Evolutionary conservation across 2,329 filamentous ascomycete species (phyloP).

Genomic region (Phyllosticta citrichinensis): DNA sequence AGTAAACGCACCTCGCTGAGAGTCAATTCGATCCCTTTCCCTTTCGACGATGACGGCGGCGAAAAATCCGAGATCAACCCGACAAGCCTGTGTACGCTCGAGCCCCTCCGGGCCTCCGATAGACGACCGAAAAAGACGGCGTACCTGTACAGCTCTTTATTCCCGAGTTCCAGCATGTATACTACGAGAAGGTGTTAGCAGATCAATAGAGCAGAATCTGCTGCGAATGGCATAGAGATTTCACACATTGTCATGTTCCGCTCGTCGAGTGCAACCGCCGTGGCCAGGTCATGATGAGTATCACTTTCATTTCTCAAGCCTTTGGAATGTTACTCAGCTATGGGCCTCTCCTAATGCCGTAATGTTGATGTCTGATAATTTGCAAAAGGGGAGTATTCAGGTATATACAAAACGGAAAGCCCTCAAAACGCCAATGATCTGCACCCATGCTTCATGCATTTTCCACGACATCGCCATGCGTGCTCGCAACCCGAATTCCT

Average conservation of each 20-base stretch:
- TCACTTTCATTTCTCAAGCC: not conserved
- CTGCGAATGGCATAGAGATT: not conserved
- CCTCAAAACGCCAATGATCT: not conserved
- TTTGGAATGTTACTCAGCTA: not conserved
- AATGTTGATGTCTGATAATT: not conserved
- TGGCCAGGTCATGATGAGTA: not conserved
- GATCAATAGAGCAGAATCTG: not conserved
- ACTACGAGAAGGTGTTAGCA: not conserved
- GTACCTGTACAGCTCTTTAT: slow-evolving; percentile 1
- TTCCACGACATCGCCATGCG: not conserved
- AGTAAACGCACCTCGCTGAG: slow-evolving; percentile 47
- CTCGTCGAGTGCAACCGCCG: not conserved
- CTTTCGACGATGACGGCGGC: not conserved
- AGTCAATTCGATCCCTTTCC: not conserved
- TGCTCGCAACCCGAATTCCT: slow-evolving; percentile 3
- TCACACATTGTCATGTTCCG: not conserved
- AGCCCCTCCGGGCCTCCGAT: not conserved
- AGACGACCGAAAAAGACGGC: slow-evolving; percentile 4
- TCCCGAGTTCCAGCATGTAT: not conserved
- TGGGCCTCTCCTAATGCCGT: not conserved
- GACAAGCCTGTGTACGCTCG: slow-evolving; percentile 4
- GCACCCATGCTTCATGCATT: not conserved
- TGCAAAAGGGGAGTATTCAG: not conserved
- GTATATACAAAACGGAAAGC: not conserved
- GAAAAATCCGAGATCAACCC: slow-evolving; percentile 2